Conservation (phyloP, 1,284 basidiomycete genomes). For the Fistulinella cinereoalba region DNA sequence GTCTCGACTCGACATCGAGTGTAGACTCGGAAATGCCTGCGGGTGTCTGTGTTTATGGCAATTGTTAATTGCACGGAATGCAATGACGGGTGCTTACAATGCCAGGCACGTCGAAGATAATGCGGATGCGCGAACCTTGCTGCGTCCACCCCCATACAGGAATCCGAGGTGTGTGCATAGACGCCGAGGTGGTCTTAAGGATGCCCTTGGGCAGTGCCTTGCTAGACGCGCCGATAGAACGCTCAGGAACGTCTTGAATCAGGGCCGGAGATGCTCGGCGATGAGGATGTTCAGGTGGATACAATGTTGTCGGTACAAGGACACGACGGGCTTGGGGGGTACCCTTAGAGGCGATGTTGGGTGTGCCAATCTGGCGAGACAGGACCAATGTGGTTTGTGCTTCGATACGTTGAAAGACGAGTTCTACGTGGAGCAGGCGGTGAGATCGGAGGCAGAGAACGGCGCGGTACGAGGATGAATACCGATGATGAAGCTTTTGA, state of each 20-base stretch:
- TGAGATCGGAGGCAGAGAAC: constrained; percentile 8
- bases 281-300: constrained; percentile 30
- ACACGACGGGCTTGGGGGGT: constrained; percentile 55
- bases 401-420: constrained; percentile 66
- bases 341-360: constrained; percentile 71
- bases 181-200: constrained; percentile 30
- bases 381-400: constrained; percentile 52
- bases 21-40: constrained; percentile 43
- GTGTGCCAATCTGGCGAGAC: constrained; percentile 62
- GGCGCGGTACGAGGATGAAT: constrained; percentile 16
- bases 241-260: constrained; percentile 43
- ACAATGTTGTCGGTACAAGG: constrained; percentile 47
- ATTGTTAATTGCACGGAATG: constrained; percentile 7
- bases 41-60: constrained; percentile 39
- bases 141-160: constrained; percentile 52
- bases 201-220: constrained; percentile 38
- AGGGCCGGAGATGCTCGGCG: constrained; percentile 30
- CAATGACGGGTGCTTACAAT: constrained; percentile 40
- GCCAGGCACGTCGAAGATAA: constrained; percentile 51
- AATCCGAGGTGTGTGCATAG: constrained; percentile 12
- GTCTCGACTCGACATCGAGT: constrained; percentile 59
- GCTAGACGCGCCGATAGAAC: constrained; percentile 5
- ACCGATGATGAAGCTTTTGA: constrained; percentile 70
- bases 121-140: constrained; percentile 39
- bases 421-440: constrained; percentile 41